Evolutionary conservation across 352 stramenopile genomes (phyloP).

Genomic region (Pythium sp.): DNA sequence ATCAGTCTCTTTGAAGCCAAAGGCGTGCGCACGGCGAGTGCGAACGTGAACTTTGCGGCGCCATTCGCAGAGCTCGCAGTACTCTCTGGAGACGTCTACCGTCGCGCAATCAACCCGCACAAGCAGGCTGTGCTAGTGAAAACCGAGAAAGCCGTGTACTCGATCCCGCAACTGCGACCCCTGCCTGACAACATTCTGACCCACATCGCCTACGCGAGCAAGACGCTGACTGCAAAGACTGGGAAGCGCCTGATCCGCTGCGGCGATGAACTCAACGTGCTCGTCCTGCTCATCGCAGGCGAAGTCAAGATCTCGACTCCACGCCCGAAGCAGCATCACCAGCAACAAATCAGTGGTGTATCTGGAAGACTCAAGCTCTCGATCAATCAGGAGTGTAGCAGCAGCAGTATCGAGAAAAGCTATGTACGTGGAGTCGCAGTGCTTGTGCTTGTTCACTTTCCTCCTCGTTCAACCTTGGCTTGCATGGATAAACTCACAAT

Average conservation of each 20-base stretch:
- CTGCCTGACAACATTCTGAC: constrained; percentile 53
- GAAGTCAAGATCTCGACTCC: constrained; percentile 61
- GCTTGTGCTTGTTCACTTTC: neutral
- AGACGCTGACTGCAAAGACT: constrained; percentile 38
- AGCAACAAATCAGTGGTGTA: too few relatives aligned
- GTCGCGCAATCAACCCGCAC: constrained; percentile 64
- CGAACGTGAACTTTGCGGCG: constrained; percentile 57
- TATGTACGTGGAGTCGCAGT: constrained; percentile 10
- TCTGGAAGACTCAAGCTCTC: constrained; percentile 9
- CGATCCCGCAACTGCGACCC: constrained; percentile 41
- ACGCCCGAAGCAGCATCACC: constrained; percentile 5
- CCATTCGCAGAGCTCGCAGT: constrained; percentile 49
- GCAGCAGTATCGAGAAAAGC: neutral
- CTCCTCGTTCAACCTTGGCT: neutral
- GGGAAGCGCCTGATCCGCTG: constrained; percentile 44
- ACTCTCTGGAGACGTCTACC: constrained; percentile 62
- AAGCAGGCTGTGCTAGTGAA: constrained; percentile 62
- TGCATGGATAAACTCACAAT: neutral
- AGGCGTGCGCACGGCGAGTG: constrained; percentile 53
- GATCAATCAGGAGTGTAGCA: constrained; percentile 7
- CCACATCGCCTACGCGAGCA: constrained; percentile 62
- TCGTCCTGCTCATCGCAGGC: constrained; percentile 62
- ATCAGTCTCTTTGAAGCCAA: constrained; percentile 61
- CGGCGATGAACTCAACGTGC: constrained; percentile 54
- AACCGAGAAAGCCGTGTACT: constrained; percentile 52